These are phyloP conservation scores for Eucalyptus erythrocorys DNA, from an alignment of 345 rosid genomes.

Conservation along the genomic window DNA sequence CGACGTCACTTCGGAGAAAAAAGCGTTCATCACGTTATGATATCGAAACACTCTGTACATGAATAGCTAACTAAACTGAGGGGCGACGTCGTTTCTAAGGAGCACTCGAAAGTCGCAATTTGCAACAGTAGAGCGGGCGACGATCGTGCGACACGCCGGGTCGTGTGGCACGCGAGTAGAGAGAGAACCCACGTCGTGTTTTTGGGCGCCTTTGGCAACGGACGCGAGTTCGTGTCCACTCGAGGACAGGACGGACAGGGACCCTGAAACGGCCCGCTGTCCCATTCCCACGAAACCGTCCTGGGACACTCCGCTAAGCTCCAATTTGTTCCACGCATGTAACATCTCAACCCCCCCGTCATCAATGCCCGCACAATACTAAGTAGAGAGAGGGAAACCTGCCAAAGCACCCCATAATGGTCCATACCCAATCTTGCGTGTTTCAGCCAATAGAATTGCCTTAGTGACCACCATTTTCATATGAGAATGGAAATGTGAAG, in stretches of 20 bases:
- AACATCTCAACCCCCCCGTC: background rate
- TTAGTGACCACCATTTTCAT: rapidly evolving
- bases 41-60: background rate
- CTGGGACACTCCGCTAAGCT: background rate
- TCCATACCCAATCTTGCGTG: background rate
- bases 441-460: rapidly evolving
- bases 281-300: background rate
- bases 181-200: background rate
- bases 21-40: background rate
- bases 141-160: background rate
- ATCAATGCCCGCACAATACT: background rate
- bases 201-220: background rate
- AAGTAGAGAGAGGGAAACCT: background rate
- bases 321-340: background rate
- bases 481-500: too few relatives aligned
- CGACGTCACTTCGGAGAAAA: background rate
- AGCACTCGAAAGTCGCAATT: background rate
- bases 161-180: background rate
- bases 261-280: background rate
- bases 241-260: background rate
- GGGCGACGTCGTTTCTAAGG: background rate
- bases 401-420: background rate
- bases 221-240: background rate
- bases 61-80: background rate
- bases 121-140: background rate